phyloP scores from a whole-genome alignment of 345 rosid genomes.

The Diplotaxis tenuifolia region DNA sequence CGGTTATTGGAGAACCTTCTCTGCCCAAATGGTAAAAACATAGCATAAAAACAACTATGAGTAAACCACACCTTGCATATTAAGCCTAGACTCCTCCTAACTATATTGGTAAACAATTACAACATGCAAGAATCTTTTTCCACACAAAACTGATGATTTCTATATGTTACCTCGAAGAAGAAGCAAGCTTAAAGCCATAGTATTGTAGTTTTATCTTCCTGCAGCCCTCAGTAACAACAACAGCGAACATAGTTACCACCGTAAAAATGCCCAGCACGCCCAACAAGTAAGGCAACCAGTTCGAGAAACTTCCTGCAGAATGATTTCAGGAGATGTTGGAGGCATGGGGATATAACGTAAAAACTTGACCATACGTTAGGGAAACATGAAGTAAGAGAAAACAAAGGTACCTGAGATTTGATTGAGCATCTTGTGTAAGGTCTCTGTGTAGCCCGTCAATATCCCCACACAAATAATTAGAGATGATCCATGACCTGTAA shows the following conservation, averaged over 20 bases:
- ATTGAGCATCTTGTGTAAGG: constrained; percentile 82
- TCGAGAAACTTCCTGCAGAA: constrained; percentile 47
- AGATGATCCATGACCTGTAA: constrained; percentile 90
- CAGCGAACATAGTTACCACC: constrained; percentile 90
- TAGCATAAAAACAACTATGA: constrained; percentile 6
- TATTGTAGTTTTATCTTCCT: constrained; percentile 92
- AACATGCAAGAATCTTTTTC: neutral
- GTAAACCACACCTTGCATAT: constrained; percentile 8
- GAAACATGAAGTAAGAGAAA: constrained; percentile 13
- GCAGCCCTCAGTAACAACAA: constrained; percentile 92
- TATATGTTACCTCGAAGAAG: constrained; percentile 62
- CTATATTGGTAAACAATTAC: neutral
- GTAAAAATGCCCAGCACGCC: constrained; percentile 70
- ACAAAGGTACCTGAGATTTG: constrained; percentile 68
- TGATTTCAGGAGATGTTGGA: neutral
- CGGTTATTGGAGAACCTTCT: constrained; percentile 82
- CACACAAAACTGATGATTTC: constrained; percentile 4
- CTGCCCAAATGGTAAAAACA: constrained; percentile 48
- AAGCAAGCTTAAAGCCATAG: constrained; percentile 94
- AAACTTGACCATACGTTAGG: neutral
- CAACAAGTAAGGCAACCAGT: constrained; percentile 31
- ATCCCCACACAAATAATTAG: constrained; percentile 91
- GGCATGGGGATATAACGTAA: constrained; percentile 3
- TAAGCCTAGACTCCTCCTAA: neutral
- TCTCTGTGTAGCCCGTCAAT: constrained; percentile 89